Conservation (phyloP, 2,329 filamentous ascomycete species). For the Fusarium lateritium region DNA sequence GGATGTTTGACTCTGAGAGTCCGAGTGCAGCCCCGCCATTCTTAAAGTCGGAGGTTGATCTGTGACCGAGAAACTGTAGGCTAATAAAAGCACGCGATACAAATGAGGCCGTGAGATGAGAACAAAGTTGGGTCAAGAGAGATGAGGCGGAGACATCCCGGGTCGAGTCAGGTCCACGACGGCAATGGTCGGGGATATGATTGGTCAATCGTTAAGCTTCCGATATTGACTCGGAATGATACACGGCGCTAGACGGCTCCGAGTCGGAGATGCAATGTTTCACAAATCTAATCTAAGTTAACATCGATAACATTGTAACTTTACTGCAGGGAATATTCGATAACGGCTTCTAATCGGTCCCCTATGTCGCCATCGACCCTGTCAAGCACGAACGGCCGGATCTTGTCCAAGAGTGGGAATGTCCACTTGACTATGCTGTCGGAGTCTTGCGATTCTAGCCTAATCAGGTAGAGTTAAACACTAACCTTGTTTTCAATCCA, state of each 20-base stretch:
- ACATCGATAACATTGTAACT: not conserved
- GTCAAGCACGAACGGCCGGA: slow-evolving; percentile 39
- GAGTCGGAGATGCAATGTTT: slow-evolving; percentile 2
- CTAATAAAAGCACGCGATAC: slow-evolving; percentile 31
- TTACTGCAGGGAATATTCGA: not conserved
- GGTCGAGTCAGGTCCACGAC: slow-evolving; percentile 5
- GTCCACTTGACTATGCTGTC: slow-evolving; percentile 22
- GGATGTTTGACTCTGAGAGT: slow-evolving; percentile 33
- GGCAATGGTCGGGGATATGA: slow-evolving; percentile 21
- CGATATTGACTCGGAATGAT: slow-evolving; percentile 24
- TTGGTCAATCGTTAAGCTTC: slow-evolving; percentile 25
- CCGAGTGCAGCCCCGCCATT: slow-evolving; percentile 36
- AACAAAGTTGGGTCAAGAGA: slow-evolving; percentile 8
- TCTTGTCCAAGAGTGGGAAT: slow-evolving; percentile 26
- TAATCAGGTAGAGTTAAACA: slow-evolving; percentile 23
- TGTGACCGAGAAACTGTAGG: slow-evolving; percentile 23
- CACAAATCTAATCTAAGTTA: no score
- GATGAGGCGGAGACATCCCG: slow-evolving; percentile 33
- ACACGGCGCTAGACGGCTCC: not conserved
- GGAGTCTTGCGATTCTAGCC: slow-evolving; percentile 37
- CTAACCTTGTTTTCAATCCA: slow-evolving; percentile 22
- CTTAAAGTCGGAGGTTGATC: slow-evolving; percentile 32
- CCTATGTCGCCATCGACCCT: slow-evolving; percentile 43
- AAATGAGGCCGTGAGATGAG: slow-evolving; percentile 18
- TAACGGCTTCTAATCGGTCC: not conserved